Conservation (phyloP, 2,329 filamentous ascomycete species). For the Acrodontium crateriforme region DNA sequence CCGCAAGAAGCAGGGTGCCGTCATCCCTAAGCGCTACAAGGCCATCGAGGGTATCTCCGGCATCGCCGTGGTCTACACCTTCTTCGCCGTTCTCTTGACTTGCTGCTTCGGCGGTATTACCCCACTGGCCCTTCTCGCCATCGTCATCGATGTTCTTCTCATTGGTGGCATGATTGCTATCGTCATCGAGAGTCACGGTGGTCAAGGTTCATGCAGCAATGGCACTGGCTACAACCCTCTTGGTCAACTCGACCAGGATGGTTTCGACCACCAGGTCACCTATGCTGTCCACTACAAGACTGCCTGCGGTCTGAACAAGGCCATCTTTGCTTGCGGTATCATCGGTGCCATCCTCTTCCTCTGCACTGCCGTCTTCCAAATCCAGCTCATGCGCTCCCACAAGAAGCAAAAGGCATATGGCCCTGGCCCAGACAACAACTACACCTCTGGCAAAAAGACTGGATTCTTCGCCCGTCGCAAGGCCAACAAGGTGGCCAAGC, state of each 20-base stretch:
- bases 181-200: conserved; percentile 57
- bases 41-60: conserved; percentile 54
- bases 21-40: conserved; percentile 50
- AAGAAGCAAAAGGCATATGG: conserved; percentile 61
- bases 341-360: conserved; percentile 68
- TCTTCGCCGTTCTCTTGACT: conserved; percentile 58
- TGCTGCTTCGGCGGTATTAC: conserved; percentile 65
- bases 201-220: conserved; percentile 52
- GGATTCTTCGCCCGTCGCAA: conserved; percentile 20
- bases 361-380: conserved; percentile 54
- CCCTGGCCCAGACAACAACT: conserved; percentile 51
- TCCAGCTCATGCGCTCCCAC: conserved; percentile 55
- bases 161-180: conserved; percentile 68
- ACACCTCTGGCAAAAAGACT: conserved; percentile 44
- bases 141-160: conserved; percentile 67
- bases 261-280: conserved; percentile 29
- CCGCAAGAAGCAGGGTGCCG: conserved; percentile 37
- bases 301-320: conserved; percentile 65
- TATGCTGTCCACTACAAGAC: conserved; percentile 37
- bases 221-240: conserved; percentile 53
- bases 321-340: conserved; percentile 63
- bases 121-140: conserved; percentile 57
- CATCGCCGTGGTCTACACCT: conserved; percentile 57
- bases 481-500: conserved; percentile 19
- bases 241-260: conserved; percentile 45